Evolutionary conservation across 2,329 filamentous ascomycete genomes (phyloP).

Genomic region (Penicillium nordicum): DNA sequence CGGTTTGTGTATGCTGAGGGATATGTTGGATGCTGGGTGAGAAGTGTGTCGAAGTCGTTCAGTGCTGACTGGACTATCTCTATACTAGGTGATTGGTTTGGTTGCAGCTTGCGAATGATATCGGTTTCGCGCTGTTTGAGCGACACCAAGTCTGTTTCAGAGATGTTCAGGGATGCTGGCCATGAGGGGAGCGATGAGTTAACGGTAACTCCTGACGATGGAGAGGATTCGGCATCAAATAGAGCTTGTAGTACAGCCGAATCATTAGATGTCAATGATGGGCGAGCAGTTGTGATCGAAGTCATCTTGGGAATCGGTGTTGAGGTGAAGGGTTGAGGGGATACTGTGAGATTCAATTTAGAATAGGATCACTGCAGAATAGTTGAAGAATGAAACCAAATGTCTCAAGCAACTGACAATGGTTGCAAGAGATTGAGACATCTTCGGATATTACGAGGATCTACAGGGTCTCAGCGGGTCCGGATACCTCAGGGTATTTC

Average conservation of each 20-base stretch:
- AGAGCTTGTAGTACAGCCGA: conserved; percentile 46
- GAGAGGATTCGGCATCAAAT: conserved; percentile 46
- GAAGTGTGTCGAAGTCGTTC: conserved; percentile 41
- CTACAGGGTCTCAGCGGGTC: background rate
- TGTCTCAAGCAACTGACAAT: background rate
- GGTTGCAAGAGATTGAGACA: background rate
- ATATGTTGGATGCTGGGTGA: conserved; percentile 47
- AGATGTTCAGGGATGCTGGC: conserved; percentile 36
- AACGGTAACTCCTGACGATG: conserved; percentile 38
- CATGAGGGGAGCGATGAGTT: conserved; percentile 40
- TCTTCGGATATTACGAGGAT: conserved; percentile 3
- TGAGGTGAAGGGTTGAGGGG: background rate
- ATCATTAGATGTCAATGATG: conserved; percentile 43
- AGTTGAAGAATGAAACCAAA: background rate
- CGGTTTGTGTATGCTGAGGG: conserved; percentile 56
- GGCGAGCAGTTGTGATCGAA: conserved; percentile 21
- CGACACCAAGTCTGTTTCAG: conserved; percentile 32
- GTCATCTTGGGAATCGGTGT: conserved; percentile 15
- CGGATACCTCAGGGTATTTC: conserved; percentile 21
- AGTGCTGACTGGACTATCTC: conserved; percentile 34
- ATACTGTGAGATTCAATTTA: background rate
- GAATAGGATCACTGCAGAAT: background rate
- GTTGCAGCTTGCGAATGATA: conserved; percentile 41
- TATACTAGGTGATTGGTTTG: conserved; percentile 14
- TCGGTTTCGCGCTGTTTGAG: conserved; percentile 41